phyloP scores from a whole-genome alignment of 2,329 filamentous ascomycete species.

The Cordyceps militaris region DNA sequence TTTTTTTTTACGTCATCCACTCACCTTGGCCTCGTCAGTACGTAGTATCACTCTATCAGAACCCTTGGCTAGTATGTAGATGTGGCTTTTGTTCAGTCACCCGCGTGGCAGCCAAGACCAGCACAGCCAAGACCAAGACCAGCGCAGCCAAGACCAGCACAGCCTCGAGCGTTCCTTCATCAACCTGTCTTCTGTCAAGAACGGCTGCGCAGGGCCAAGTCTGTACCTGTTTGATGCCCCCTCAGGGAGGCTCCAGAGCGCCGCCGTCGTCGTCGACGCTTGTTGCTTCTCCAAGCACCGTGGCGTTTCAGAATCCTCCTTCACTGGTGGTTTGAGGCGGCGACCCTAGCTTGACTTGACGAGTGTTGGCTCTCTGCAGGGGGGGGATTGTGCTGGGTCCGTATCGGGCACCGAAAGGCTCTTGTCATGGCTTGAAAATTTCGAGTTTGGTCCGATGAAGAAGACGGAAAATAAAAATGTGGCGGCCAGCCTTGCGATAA shows the following conservation, averaged over 20 bases:
- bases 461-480: background rate
- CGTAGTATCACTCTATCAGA: no score
- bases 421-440: background rate
- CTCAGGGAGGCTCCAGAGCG: background rate
- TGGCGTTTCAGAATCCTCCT: slow-evolving; percentile 7
- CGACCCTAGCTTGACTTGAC: background rate
- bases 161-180: background rate
- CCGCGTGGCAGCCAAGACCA: background rate
- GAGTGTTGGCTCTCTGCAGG: background rate
- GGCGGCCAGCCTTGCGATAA: background rate
- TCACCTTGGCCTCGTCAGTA: no score
- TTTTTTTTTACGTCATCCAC: no score
- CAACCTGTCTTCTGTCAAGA: background rate
- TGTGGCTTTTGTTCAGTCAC: no score
- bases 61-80: no score
- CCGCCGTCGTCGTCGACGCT: background rate
- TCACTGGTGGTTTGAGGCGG: slow-evolving; percentile 9
- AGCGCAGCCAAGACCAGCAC: background rate
- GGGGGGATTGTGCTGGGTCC: background rate
- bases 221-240: background rate
- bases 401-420: background rate
- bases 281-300: background rate
- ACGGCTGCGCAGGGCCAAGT: background rate
- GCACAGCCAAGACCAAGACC: background rate
- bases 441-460: background rate